Evolutionary conservation across 1,139 yeast species (phyloP), one percentile per base, ranked within the genome.

Genomic region (Blastobotrys indianensis): DNA sequence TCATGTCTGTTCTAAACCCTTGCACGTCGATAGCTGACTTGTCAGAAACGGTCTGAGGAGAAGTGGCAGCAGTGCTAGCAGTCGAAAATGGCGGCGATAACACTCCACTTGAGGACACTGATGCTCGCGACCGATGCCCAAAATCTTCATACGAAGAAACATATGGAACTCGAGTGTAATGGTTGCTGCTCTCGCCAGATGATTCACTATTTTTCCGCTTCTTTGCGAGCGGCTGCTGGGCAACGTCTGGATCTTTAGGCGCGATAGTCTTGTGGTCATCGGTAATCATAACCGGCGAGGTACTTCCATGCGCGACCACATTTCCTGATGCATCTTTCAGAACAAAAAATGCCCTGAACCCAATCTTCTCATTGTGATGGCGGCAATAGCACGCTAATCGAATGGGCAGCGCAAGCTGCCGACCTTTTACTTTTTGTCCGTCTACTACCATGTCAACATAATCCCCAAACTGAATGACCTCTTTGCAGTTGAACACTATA

Each of bases 331-430:
- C 62, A 60, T 87, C 79, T 53, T 76, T 80, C 44, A 86, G 61
- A 4, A 85, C 79, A 55, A 86, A 79, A 44, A 85, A 70, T 28
- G 86, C 71, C 57, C 74, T 75, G 68, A 88, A 88, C 1, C 97
- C 97, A 44, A 76, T 76, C 17, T 79, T 69, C 56, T 87, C 95
- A 58, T 80, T 79, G 67, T 88, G 97, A 64, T 88, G 97, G 57
- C 97, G 79, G 65, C 96, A 88, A 64, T 88, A 88, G 63, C 97
- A 88, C n/a, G 90, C 88, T 40, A 88, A 78, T 68, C 97, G 76
- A 17, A 94, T 85, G 31, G 87, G 79, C 13, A 88, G 68, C 46
- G 84, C 92, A 5, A 60, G 39, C 42, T 53, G 51, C 31, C 55
- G 50, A 16, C 54, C 42, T 23, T 48, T 36, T 46, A 87, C 69